Base-by-base conservation (phyloP, 257 asterid genomes). In the Nicotiana noctiflora region DNA sequence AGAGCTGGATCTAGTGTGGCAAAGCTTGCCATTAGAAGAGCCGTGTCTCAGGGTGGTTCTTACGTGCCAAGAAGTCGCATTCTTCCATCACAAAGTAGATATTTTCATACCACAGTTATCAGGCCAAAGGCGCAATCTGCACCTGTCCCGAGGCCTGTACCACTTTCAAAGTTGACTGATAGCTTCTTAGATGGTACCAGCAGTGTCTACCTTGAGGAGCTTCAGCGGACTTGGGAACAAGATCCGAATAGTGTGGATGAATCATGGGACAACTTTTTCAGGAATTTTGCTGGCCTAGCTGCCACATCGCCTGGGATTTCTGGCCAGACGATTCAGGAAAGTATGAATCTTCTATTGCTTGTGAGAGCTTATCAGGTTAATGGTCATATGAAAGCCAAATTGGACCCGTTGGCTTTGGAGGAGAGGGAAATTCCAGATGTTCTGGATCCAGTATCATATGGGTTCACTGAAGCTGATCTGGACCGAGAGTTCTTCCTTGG, bases 321-420 rank as follows among this genome's bases (percentile, higher is more conserved):
- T 80, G 99, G 99, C 81, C 99, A 95, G 83, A 95, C 99, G 6
- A 95, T 95, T 83, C 99, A 95, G 87, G 99, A 95, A 87, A 95
- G 99, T 77, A 95, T 95, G 99, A 87, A 95, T 18, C 90, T 95
- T 59, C 76, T 94, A 89, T 88, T 94, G 92, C 94, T 93, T 25
- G 98, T 94, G 76, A 92, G 98, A 87, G 98, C 98, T 77, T 94
- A 94, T 89, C 98, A 94, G 90, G 98, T 94, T 46, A 89, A 90
- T 87, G 98, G 98, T 82, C 98, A 94, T 88, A 85, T 95, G 97
- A 95, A 95, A 88, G 99, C 98, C 74, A 92, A 88, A 80, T 81
- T 95, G 83, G 98, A 95, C 84, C 99, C 99, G 46, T 85, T 95
- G 84, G 92, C 86, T 56, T 83, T 93, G 91, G 98, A 92, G 85